phyloP scores from a whole-genome alignment of 192 early-diverging fungal species.

The Dissophora ornata region DNA sequence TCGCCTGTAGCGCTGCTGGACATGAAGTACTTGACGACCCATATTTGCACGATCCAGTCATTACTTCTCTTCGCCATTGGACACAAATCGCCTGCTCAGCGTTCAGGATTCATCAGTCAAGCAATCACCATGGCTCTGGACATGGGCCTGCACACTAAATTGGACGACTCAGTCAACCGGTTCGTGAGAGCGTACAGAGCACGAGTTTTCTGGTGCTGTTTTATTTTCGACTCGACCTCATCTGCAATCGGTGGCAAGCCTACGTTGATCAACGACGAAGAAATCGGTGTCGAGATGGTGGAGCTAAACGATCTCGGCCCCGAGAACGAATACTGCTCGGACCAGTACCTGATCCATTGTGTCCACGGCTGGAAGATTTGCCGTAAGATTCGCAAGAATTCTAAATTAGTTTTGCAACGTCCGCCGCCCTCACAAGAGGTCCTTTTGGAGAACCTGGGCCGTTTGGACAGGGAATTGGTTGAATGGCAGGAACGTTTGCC shows the following conservation, averaged over 20 bases:
- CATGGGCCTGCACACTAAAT: conserved; percentile 38
- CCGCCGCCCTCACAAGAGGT: conserved; percentile 25
- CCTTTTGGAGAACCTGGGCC: conserved; percentile 30
- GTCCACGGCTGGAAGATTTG: conserved; percentile 47
- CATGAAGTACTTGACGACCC: conserved; percentile 52
- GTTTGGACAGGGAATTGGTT: conserved; percentile 41
- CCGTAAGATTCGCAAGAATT: conserved; percentile 49
- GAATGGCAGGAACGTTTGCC: conserved; percentile 51
- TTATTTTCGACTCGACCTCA: conserved; percentile 46
- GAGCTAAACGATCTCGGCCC: conserved; percentile 34
- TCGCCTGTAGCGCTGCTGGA: conserved; percentile 38
- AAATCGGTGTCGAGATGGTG: conserved; percentile 36
- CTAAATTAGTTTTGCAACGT: conserved; percentile 29
- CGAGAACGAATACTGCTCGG: conserved; percentile 33
- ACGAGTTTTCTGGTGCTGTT: conserved; percentile 44
- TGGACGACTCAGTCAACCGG: conserved; percentile 11
- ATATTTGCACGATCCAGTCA: conserved; percentile 45
- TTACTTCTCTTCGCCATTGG: conserved; percentile 48
- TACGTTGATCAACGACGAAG: conserved; percentile 51
- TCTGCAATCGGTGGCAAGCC: conserved; percentile 50
- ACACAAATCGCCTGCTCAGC: conserved; percentile 49
- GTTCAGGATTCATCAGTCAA: conserved; percentile 49
- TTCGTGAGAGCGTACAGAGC: conserved; percentile 35
- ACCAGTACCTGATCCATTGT: conserved; percentile 50
- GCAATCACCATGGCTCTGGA: conserved; percentile 51